These are phyloP conservation scores for Vigna hirtella DNA, from an alignment of 306 rosid species.

Conservation along the genomic window DNA sequence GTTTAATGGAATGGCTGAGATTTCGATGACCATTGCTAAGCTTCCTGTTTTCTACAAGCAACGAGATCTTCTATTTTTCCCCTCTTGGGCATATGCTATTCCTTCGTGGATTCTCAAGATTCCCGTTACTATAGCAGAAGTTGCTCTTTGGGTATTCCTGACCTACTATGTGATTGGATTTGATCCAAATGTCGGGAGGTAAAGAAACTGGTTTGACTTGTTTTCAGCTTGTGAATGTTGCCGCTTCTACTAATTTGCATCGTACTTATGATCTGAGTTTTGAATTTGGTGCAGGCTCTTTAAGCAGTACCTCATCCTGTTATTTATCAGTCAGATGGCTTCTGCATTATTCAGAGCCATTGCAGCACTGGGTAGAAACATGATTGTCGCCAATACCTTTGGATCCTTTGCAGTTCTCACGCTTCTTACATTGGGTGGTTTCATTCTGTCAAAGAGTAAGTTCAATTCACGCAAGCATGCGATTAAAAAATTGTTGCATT, in stretches of 20 bases:
- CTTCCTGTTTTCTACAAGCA: constrained; percentile 79
- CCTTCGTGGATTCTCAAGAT: constrained; percentile 69
- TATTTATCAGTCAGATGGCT: constrained; percentile 55
- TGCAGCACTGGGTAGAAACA: constrained; percentile 57
- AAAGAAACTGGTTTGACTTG: constrained; percentile 27
- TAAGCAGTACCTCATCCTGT: constrained; percentile 53
- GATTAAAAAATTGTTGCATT: neutral
- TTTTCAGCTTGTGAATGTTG: neutral
- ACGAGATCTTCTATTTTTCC: constrained; percentile 67
- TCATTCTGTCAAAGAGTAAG: constrained; percentile 54
- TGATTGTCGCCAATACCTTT: constrained; percentile 58
- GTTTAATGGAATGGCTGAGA: constrained; percentile 72
- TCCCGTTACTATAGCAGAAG: constrained; percentile 56
- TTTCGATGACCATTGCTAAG: constrained; percentile 63
- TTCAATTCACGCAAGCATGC: neutral
- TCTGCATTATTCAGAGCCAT: constrained; percentile 57
- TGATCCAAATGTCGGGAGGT: constrained; percentile 67
- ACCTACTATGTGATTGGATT: constrained; percentile 70
- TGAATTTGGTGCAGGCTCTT: constrained; percentile 50
- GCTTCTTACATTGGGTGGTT: constrained; percentile 56
- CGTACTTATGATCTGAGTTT: constrained; percentile 18
- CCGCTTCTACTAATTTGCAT: neutral
- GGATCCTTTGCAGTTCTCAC: constrained; percentile 54
- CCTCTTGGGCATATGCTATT: constrained; percentile 73
- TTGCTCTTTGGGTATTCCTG: constrained; percentile 59